Evolutionary conservation across 805 yeast genomes (phyloP).

Genomic region (Starmerella floricola): DNA sequence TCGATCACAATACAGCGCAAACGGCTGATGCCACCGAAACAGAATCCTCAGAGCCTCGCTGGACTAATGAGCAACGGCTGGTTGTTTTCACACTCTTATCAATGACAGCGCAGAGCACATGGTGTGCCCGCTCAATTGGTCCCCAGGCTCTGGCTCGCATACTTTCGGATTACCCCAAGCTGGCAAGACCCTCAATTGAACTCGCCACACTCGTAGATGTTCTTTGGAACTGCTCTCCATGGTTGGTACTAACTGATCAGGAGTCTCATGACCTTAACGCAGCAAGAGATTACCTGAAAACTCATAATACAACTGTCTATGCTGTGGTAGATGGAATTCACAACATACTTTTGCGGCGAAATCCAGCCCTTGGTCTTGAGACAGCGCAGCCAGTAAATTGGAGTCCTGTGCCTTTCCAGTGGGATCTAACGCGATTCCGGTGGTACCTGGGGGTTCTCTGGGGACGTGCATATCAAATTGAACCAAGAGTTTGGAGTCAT

Average conservation of each 20-base stretch:
- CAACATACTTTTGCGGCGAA: not conserved
- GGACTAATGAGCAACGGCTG: no score
- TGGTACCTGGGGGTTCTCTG: constrained; percentile 65
- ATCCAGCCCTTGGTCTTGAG: not conserved
- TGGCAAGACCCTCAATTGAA: constrained; percentile 11
- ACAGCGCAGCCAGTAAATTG: constrained; percentile 24
- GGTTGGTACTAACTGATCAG: not conserved
- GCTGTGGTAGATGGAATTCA: not conserved
- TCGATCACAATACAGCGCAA: no score
- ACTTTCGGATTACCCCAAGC: constrained; percentile 1
- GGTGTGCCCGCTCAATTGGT: constrained; percentile 12
- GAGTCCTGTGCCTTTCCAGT: constrained; percentile 41
- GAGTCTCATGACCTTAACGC: constrained; percentile 5
- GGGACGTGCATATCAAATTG: constrained; percentile 38
- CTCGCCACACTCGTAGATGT: constrained; percentile 17
- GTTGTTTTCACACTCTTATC: constrained; percentile 9
- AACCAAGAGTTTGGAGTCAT: constrained; percentile 36
- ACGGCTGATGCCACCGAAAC: no score
- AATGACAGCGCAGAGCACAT: constrained; percentile 7
- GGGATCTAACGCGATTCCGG: constrained; percentile 55
- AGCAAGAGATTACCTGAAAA: not conserved
- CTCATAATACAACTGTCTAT: constrained; percentile 2
- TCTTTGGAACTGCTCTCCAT: constrained; percentile 20
- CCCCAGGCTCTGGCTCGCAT: constrained; percentile 2
- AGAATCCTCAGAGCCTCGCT: no score